These are phyloP conservation scores for Geotrichum siamense DNA, from an alignment of 1,139 yeast species.

Conservation along the genomic window DNA sequence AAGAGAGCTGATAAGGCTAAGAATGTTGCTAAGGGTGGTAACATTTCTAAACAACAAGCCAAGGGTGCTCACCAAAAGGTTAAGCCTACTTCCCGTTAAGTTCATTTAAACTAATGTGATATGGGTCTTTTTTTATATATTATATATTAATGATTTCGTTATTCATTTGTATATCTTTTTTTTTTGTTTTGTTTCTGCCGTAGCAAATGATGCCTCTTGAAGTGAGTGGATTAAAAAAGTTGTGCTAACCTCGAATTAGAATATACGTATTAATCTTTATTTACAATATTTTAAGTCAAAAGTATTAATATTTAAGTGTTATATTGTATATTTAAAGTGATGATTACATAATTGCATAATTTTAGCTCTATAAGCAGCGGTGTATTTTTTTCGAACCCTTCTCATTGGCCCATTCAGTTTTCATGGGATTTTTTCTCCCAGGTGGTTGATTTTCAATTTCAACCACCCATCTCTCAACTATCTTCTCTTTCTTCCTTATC, in stretches of 20 bases:
- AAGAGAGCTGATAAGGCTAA: constrained; percentile 83
- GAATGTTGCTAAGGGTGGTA: constrained; percentile 88
- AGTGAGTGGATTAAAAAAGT: too few relatives aligned
- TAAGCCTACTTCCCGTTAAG: constrained; percentile 92
- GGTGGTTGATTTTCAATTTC: constrained; percentile 5
- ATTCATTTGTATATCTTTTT: too few relatives aligned
- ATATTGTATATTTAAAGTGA: too few relatives aligned
- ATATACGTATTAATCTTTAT: too few relatives aligned
- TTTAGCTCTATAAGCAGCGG: too few relatives aligned
- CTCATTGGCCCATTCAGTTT: constrained; percentile 6
- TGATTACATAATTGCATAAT: not conserved
- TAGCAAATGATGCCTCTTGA: too few relatives aligned
- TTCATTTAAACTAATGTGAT: constrained; percentile 1
- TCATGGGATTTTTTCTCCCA: constrained; percentile 6
- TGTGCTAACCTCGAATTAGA: too few relatives aligned
- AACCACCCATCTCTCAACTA: constrained; percentile 5
- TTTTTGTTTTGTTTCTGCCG: too few relatives aligned
- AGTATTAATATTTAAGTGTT: too few relatives aligned
- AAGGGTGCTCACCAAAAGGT: constrained; percentile 50
- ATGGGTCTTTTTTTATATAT: too few relatives aligned
- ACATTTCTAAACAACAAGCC: constrained; percentile 39
- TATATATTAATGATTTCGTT: constrained; percentile 7
- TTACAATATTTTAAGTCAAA: too few relatives aligned
- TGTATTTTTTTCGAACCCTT: constrained; percentile 6
- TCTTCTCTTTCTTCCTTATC: not conserved